Evolutionary conservation across 768 basidiomycete genomes (phyloP), one percentile per base, ranked within the genome.

Genomic region (Podaxis sp.): DNA sequence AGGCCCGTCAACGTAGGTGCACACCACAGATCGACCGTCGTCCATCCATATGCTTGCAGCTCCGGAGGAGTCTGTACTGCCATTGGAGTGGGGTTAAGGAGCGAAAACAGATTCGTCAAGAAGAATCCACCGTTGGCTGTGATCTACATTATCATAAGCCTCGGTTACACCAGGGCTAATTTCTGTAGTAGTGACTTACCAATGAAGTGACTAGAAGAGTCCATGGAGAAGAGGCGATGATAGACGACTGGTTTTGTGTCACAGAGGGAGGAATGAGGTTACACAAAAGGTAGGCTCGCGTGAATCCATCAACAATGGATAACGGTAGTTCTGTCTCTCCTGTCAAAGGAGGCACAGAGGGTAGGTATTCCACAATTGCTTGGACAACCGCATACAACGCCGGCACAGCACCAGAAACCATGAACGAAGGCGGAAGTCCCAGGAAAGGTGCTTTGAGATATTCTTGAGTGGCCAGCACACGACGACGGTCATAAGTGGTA

Each of bases 111-210:
- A 74, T 88, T 90, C 35, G 82, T 79, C 64, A 91, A 67, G 79
- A 95, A 90, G 78, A 91, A 92, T 4, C 92, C 92, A 2, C 82
- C 86, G 70, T 93, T 93, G 50, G 90, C 85, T 35, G 82, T 80
- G 53, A 88, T 67, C 90, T 91, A 63, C 35, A 54, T 42, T 48
- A 28, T 44, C 28, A 57, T 50, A 48, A 5, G 42, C 47, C 16
- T 60, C 51, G 37, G 42, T 35, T 38, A 6, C 7, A 32, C 7
- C 2, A 35, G 28, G 50, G 14, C 1, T 5, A 28, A 18, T 46
- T 27, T n/a, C 42, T 32, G 59, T 46, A 36, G 35, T 56, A n/a
- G 51, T 16, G 36, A 53, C 87, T 68, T 64, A 90, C 90, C 57
- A 91, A 73, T 16, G 92, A 91, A 0, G 88, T 79, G 36, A 93